Evolutionary conservation across 2,329 filamentous ascomycete species (phyloP), one percentile per base, ranked within the genome.

Genomic region (Curvularia hawaiiensis): DNA sequence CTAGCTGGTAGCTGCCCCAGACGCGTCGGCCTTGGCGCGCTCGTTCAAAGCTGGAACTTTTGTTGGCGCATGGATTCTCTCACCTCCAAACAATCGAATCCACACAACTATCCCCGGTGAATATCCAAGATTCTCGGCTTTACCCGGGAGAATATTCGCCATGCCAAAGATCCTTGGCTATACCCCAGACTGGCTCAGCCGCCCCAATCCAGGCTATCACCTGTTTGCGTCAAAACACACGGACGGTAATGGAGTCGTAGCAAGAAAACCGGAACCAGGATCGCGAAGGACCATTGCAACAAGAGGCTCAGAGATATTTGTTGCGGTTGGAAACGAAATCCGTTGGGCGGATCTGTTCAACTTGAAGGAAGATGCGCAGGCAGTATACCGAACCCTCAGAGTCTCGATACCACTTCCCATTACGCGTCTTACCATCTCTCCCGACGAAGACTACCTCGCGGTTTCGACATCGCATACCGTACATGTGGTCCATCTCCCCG

Each of bases 141-240:
- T 33, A 20, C 12, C 18, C 40, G 39, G 39, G 38, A 41, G 24
- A 50, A 44, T 40, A 47, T 49, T 43, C 58, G 63, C 48, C n/a
- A 97, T 97, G 94, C 91, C 92, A 38, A 92, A 90, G 77, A 87
- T 97, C 71, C 88, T 90, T 74, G 88, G 87, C 75, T 94, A 92
- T 78, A 93, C 91, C 70, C 92, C 94, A 54, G 82, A 88, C 66
- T 99, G 93, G 92, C 88, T 99, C 55, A 88, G 88, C 61, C 85
- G 88, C 70, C 89, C 90, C 50, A 88, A 88, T 52, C 87, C 90
- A 20, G 94, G 91, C 60, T 88, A 90, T 75, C 84, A 88, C 56
- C 83, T 98, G 69, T 97, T 98, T 78, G 80, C 75, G 73, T 83
- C 83, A 66, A 80, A 73, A 70, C 80, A 70, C 76, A 41, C 77